Percentiles rank a stretch among this genome's conserved stretches.
These are phyloP conservation scores for Voacanga thouarsii DNA, from an alignment of 257 asterid species.

Conservation along the genomic window DNA sequence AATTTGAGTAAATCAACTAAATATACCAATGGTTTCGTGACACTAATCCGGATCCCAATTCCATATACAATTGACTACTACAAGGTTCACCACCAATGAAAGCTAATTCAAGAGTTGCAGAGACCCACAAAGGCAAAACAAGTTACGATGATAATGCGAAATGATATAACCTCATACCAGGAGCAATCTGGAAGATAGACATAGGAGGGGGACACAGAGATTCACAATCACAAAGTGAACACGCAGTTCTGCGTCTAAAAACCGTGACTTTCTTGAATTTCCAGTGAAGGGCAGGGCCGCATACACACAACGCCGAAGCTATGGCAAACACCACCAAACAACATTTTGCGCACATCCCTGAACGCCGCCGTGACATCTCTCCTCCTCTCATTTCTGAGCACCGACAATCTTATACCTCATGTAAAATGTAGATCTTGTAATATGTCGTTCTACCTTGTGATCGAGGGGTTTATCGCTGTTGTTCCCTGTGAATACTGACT, in stretches of 20 bases:
- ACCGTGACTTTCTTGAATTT: constrained; percentile 58
- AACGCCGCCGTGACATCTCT: constrained; percentile 19
- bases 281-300: constrained; percentile 78
- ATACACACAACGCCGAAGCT: constrained; percentile 72
- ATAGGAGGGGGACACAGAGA: constrained; percentile 60
- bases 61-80: background rate
- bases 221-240: constrained; percentile 61
- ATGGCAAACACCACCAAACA: constrained; percentile 74
- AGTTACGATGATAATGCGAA: background rate
- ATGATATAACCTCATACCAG: constrained; percentile 39
- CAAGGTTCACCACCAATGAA: background rate
- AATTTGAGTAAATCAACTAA: too few species aligned
- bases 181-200: constrained; percentile 68
- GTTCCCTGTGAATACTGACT: background rate
- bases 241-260: constrained; percentile 20
- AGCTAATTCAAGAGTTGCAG: background rate
- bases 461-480: background rate
- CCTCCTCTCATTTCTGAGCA: background rate
- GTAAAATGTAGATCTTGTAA: background rate
- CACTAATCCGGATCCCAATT: background rate
- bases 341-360: constrained; percentile 57
- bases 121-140: background rate
- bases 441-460: background rate
- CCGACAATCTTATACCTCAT: background rate
- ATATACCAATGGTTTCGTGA: background rate